Evolutionary conservation across 306 rosid genomes (phyloP).

Genomic region (Rosa lucieae): DNA sequence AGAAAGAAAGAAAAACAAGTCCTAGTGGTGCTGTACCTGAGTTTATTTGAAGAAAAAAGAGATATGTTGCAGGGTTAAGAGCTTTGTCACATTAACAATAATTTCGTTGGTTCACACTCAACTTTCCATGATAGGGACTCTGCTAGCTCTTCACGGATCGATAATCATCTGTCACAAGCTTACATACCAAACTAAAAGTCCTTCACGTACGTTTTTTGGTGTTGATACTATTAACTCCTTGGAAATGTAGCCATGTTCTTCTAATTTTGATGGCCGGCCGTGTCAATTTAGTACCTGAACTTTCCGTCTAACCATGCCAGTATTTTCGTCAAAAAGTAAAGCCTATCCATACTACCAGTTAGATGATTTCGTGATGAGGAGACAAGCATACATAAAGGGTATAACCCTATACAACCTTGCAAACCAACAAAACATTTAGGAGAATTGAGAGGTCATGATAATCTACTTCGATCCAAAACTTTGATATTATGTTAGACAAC

Average conservation of each 20-base stretch:
- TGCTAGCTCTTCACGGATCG: background rate
- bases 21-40: slow-evolving; percentile 1
- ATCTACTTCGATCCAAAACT: background rate
- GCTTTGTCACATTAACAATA: background rate
- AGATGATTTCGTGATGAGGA: no score
- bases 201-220: background rate
- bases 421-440: background rate
- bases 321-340: no score
- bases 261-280: background rate
- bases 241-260: background rate
- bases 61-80: background rate
- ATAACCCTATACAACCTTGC: no score
- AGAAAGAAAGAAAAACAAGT: slow-evolving; percentile 15
- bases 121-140: slow-evolving; percentile 1
- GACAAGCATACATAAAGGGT: no score
- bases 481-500: background rate
- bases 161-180: background rate
- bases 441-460: background rate
- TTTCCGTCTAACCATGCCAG: background rate
- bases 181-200: background rate
- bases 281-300: background rate
- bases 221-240: background rate
- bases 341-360: no score
- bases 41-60: background rate
- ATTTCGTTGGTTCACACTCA: slow-evolving; percentile 4